Base-by-base conservation (phyloP, 108 stramenopile species). In the Fragilaria crotonensis region DNA sequence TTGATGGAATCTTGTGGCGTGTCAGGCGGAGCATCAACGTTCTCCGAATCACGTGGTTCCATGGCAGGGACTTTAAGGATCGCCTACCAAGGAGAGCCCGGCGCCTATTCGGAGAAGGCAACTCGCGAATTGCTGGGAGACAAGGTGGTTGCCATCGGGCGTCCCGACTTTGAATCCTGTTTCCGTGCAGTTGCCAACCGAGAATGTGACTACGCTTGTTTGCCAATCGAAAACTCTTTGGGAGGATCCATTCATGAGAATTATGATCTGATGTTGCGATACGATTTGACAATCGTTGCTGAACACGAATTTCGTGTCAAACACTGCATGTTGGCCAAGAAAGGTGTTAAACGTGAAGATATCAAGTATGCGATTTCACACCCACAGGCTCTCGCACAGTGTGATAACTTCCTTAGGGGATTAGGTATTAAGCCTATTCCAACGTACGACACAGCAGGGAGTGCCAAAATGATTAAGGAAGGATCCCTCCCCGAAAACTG, bases 221-320 rank as follows among this genome's bases (percentile, higher is more conserved):
- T 99, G 2, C 98, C 98, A 20, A 77, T 99, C 48, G 98, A 99
- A 73, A 99, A 99, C 63, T 89, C 93, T 14, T 66, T 97, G 63
- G 98, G 96, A 26, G 98, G 98, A 5, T 90, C 87, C 48, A 99
- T 99, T 57, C 96, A 99, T 68, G 94, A 97, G 63, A 97, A 97
- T 69, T 97, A 96, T 61, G 98, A 99, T 78, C 63, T 99, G 51
- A 94, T 96, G 83, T 76, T 99, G 0, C 78, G 94, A 36, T 96
- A 97, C 65, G 94, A 99, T 65, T 66, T 94, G 25, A 91, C 73
- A 4, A 80, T 83, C 7, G 63, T 81, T 14, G 87, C 69, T 1
- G 97, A 98, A 60, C 96, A 98, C 61, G 96, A 97, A 51, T 96
- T 97, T 57, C 76, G 95, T 4, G 98, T 99, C 21, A 64, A 84